Percentiles rank a stretch among this genome's conserved stretches.
phyloP scores from a whole-genome alignment of 2,329 filamentous ascomycete species.

The Exophiala calicioides region DNA sequence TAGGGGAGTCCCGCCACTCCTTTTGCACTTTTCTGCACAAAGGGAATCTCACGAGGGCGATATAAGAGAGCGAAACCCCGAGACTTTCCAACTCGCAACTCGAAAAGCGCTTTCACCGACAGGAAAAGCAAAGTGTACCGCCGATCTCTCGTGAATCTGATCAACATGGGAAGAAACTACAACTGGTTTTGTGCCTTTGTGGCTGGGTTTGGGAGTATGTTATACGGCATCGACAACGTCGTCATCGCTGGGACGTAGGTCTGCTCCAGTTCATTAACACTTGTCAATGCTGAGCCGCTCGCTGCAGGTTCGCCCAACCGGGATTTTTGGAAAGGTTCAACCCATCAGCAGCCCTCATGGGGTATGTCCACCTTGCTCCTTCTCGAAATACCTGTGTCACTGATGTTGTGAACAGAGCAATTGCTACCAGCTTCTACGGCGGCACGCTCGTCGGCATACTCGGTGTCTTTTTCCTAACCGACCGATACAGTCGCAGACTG shows the following conservation, averaged over 20 bases:
- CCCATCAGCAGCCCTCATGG: neutral
- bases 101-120: too few species aligned
- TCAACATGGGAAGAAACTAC: constrained; percentile 35
- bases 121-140: too few species aligned
- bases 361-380: neutral
- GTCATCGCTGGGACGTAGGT: neutral
- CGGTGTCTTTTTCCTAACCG: too few species aligned
- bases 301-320: constrained; percentile 1
- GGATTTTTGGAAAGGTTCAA: constrained; percentile 1
- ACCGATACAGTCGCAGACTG: neutral
- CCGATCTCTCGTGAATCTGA: too few species aligned
- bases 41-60: too few species aligned
- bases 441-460: too few species aligned
- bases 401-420: too few species aligned
- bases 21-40: too few species aligned
- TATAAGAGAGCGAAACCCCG: too few species aligned
- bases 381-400: too few species aligned
- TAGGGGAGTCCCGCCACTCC: too few species aligned
- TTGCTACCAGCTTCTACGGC: neutral
- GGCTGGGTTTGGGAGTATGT: neutral
- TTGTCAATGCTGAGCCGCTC: neutral
- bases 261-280: neutral
- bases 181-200: neutral
- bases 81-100: too few species aligned
- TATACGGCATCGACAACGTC: neutral